Base-by-base conservation (phyloP, 352 stramenopile species). In the Phytophthora hybrid region DNA sequence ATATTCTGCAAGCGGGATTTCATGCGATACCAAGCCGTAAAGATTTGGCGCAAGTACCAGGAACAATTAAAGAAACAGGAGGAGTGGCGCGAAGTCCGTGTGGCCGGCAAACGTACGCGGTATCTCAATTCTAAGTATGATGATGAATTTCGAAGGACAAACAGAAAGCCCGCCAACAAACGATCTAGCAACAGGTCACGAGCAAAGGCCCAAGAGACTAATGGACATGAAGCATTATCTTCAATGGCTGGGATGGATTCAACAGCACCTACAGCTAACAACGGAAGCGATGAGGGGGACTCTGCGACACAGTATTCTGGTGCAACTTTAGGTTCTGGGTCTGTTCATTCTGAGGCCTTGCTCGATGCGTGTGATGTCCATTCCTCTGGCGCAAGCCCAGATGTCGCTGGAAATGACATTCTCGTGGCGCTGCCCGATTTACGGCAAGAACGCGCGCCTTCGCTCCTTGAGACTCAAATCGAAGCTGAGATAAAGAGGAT, bases 1-100 rank as follows among this genome's bases (percentile, higher is more conserved):
- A 87, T 94, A 60, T 94, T 94, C 59, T 94, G 87, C 73, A 93
- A 90, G 66, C 84, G 87, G 9, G 87, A 94, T 52, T 94, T 94
- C 37, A 80, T 94, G 76, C 84, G 87, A 11, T 94, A 89, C 49
- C 87, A 94, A 71, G 84, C 84, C 23, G 78, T 63, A 0, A 89
- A 82, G 52, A 74, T 94, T 39, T 94, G 84, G 84, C 82, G 85
- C 37, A 94, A 91, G 51, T 94, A 88, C 56, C 78, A 91, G 73
- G 85, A 91, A 32, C 85, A 91, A 64, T 81, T 87, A 18, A 73
- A 82, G 57, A 81, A 79, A 58, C 77, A 82, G 46, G 75, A 79
- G 47, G 77, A 84, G 52, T 83, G 78, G 77, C 78, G 79, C 37
- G 76, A 76, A 63, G 74, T 86, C 23, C 77, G 78, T 21, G 76